Percentiles rank a stretch among this genome's conserved stretches.
These are phyloP conservation scores for Colletotrichum phormii DNA, from an alignment of 2,329 filamentous ascomycete species.

Conservation along the genomic window DNA sequence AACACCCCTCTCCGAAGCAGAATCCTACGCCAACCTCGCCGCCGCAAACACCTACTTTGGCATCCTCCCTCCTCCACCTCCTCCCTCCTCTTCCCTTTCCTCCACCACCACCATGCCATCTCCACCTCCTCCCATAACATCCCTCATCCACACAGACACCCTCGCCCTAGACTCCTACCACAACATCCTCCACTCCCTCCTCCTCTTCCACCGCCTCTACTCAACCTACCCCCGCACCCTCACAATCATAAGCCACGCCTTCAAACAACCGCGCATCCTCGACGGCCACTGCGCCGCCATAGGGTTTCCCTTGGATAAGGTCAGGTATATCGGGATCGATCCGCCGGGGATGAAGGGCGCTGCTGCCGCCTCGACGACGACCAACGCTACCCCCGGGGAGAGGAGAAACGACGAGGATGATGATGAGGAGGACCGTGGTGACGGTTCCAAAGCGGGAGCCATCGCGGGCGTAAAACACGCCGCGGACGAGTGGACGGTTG, in stretches of 20 bases:
- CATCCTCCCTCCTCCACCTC: constrained; percentile 42
- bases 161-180: constrained; percentile 87
- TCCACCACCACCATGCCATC: constrained; percentile 37
- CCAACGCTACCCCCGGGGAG: not conserved
- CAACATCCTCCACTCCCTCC: constrained; percentile 82
- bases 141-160: constrained; percentile 71
- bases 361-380: too few species aligned
- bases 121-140: constrained; percentile 13
- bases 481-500: constrained; percentile 60
- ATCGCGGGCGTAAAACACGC: constrained; percentile 57
- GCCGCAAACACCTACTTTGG: constrained; percentile 58
- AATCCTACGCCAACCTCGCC: constrained; percentile 70
- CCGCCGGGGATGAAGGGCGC: constrained; percentile 60
- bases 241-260: constrained; percentile 76
- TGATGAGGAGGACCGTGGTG: not conserved
- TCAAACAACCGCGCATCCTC: constrained; percentile 73
- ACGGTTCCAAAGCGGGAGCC: constrained; percentile 50
- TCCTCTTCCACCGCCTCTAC: constrained; percentile 65
- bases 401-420: constrained; percentile 7
- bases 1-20: constrained; percentile 68
- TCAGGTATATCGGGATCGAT: constrained; percentile 72
- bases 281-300: constrained; percentile 74
- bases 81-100: not conserved
- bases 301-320: constrained; percentile 58
- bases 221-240: constrained; percentile 66